Base-by-base conservation (phyloP, 2,329 filamentous ascomycete genomes). In the Xylariaceae sp. region DNA sequence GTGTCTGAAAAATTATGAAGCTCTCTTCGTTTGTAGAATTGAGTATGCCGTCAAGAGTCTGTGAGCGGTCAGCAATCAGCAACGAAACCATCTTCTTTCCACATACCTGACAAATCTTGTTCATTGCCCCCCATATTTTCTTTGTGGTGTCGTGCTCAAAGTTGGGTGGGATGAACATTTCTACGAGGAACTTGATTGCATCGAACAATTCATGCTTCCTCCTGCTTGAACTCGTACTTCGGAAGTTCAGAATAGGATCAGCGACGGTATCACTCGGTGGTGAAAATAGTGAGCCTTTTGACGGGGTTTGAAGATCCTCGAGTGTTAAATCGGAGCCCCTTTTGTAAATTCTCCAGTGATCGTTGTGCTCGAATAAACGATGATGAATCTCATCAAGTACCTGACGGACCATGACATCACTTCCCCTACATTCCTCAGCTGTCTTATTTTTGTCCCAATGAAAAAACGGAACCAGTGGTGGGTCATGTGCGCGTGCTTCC, bases 81-180 rank as follows among this genome's bases (percentile, higher is more conserved):
- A 5, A 28, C 14, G 31, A 18, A 38, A 7, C 2, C 16, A 6
- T 19, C 39, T 45, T 1, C 2, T 28, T 9, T n/a, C 6, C 31
- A 45, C n/a, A 40, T 16, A 53, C 51, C 51, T 50, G 28, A 33
- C 18, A 47, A 31, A 50, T 50, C 10, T 7, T 47, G 12, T 22
- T 14, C 10, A 47, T 13, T 16, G 42, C 47, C 17, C 51, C 47
- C 47, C 51, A 53, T 13, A 50, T 39, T 17, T 47, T 47, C 10
- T 17, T 40, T 18, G 51, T 54, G 1, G 19, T 18, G 14, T 50
- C 39, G 10, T 50, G 47, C 33, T 47, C 51, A n/a, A 54, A 50
- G 18, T 50, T 47, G 5, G 50, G 33, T 13, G 51, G 51, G n/a
- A 54, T 54, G 31, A 54, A 54, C 40, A 44, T 47, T 31, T 40